Evolutionary conservation across 495 filamentous ascomycete genomes (phyloP), one percentile per base, ranked within the genome.

Genomic region (Aspergillus carlsbadensis): DNA sequence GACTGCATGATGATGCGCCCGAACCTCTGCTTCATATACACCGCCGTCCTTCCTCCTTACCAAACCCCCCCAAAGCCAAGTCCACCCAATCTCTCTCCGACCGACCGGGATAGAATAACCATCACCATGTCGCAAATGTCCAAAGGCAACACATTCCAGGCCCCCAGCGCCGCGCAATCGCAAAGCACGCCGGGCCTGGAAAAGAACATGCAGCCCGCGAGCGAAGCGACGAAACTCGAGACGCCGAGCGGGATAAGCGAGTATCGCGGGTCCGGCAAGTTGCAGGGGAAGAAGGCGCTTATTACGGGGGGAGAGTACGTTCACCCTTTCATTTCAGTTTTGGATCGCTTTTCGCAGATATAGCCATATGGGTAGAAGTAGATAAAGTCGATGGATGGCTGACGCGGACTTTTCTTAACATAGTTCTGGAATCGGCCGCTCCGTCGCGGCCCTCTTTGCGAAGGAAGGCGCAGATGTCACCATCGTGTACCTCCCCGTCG

Each of bases 241-340:
- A 40, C 48, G 6, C 14, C 48, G 3, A 31, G 24, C 13, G 48
- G 48, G 15, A 40, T 40, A 13, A 2, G 1, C 1, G 75, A 81
- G 50, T 81, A 81, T 63, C 55, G 62, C 7, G 75, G 76, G 2
- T 68, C 71, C 10, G 75, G 73, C 1, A 83, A 82, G 53, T 65
- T 85, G 29, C 70, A 69, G 29, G 78, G 72, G 15, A 76, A 74
- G 59, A 80, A 76, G 42, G 79, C 72, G 1, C 47, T 85, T 14
- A 84, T 84, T 51, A 84, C 81, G 0, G 82, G 78, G 21, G 81
- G 82, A 44, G 83, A 84, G 70, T 80, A 65, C 45, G 74, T 57
- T n/a, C n/a, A n/a, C 5, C 10, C 20, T 26, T 17, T 1, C 20
- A 21, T 22, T 21, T 21, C 2, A 26, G 10, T 35, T 6, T 15